Evolutionary conservation across 208 protist species (phyloP).

Genomic region (Wallacemonas sp.): DNA sequence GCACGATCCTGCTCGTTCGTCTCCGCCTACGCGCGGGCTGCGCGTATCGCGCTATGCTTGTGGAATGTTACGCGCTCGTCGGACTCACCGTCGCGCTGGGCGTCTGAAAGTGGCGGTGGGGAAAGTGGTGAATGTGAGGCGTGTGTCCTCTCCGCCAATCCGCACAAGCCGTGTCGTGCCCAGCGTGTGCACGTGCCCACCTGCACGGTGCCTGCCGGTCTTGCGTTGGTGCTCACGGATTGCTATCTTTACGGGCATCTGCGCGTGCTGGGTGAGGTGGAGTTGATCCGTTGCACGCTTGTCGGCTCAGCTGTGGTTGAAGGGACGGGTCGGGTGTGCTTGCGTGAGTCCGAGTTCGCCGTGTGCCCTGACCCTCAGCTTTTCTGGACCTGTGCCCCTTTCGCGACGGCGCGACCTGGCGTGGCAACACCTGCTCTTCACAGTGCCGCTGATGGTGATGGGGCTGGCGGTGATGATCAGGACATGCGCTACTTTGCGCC

Average conservation of each 20-base stretch:
- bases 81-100: neutral
- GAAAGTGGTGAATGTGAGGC: no score
- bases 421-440: no score
- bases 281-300: slow-evolving; percentile 57
- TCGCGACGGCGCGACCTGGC: neutral
- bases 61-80: neutral
- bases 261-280: slow-evolving; percentile 48
- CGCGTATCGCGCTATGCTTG: neutral
- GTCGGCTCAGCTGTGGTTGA: slow-evolving; percentile 52
- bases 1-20: no score
- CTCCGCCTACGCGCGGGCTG: neutral
- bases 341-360: slow-evolving; percentile 37
- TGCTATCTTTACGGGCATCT: slow-evolving; percentile 59
- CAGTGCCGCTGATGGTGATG: no score
- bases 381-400: slow-evolving; percentile 1
- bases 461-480: no score
- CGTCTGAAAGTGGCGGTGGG: no score
- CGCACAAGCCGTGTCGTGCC: neutral
- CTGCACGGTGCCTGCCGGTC: slow-evolving; percentile 37
- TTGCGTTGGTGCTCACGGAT: slow-evolving; percentile 42
- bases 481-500: no score
- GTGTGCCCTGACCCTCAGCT: slow-evolving; percentile 40
- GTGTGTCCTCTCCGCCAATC: no score
- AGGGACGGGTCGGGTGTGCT: slow-evolving; percentile 33
- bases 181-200: neutral